phyloP scores from a whole-genome alignment of 1,284 basidiomycete species.

The Meripilus lineatus region DNA sequence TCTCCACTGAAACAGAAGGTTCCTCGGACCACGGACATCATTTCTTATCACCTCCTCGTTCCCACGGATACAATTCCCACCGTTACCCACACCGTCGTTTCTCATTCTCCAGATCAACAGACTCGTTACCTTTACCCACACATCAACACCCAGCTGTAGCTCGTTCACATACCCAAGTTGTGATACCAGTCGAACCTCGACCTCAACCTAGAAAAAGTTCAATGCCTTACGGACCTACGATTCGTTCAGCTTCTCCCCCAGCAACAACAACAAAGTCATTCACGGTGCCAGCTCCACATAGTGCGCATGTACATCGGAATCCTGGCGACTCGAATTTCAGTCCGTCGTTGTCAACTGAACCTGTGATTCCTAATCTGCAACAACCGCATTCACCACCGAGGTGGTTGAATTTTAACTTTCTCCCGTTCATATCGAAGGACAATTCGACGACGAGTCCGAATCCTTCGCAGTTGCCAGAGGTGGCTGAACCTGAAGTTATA shows the following conservation, averaged over 20 bases:
- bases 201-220: background rate
- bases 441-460: background rate
- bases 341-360: constrained; percentile 4
- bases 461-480: background rate
- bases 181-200: background rate
- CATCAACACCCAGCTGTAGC: background rate
- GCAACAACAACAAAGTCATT: too few species aligned
- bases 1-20: background rate
- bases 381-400: constrained; percentile 9
- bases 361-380: constrained; percentile 28
- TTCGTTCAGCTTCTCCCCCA: too few species aligned
- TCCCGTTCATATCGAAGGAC: background rate
- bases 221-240: too few species aligned
- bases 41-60: background rate
- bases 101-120: constrained; percentile 4
- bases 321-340: background rate
- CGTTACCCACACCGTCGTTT: background rate
- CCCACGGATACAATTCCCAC: background rate
- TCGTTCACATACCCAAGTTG: constrained; percentile 1
- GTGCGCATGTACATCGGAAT: background rate
- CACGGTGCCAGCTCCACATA: background rate
- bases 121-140: background rate
- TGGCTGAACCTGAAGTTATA: background rate
- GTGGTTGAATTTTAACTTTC: constrained; percentile 10
- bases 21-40: background rate